phyloP scores from a whole-genome alignment of 2,329 filamentous ascomycete species.

The Xylogone sp. region DNA sequence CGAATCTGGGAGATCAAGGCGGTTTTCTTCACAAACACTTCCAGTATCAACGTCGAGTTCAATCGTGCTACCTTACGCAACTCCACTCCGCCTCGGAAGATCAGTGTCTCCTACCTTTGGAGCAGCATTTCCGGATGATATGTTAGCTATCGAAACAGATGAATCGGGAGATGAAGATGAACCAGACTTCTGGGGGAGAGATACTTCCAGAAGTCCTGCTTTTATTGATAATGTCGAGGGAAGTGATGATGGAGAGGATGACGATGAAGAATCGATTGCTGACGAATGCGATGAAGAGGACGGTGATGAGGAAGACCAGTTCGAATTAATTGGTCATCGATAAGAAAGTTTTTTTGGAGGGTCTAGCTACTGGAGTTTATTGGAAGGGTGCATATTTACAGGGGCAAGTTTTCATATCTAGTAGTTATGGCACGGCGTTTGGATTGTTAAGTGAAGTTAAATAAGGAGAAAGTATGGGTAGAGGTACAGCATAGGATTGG shows the following conservation, averaged over 20 bases:
- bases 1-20: slow-evolving; percentile 17
- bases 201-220: slow-evolving; percentile 33
- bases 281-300: slow-evolving; percentile 35
- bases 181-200: slow-evolving; percentile 42
- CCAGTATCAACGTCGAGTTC: slow-evolving; percentile 6
- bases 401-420: neutral
- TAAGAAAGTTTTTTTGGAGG: slow-evolving; percentile 20
- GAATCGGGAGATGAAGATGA: slow-evolving; percentile 46
- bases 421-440: neutral
- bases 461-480: neutral
- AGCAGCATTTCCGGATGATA: slow-evolving; percentile 21
- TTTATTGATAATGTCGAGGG: slow-evolving; percentile 21
- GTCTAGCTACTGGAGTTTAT: neutral
- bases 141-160: slow-evolving; percentile 34
- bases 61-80: slow-evolving; percentile 17
- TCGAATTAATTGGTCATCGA: slow-evolving; percentile 49
- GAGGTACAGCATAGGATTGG: neutral
- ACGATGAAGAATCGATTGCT: slow-evolving; percentile 17
- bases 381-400: neutral
- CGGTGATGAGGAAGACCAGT: slow-evolving; percentile 40
- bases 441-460: neutral
- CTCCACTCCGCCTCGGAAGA: slow-evolving; percentile 23
- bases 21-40: slow-evolving; percentile 26
- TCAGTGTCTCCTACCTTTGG: slow-evolving; percentile 29
- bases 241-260: slow-evolving; percentile 28